These are phyloP conservation scores for Cercophora samala DNA, from an alignment of 495 filamentous ascomycete species.

Conservation along the genomic window DNA sequence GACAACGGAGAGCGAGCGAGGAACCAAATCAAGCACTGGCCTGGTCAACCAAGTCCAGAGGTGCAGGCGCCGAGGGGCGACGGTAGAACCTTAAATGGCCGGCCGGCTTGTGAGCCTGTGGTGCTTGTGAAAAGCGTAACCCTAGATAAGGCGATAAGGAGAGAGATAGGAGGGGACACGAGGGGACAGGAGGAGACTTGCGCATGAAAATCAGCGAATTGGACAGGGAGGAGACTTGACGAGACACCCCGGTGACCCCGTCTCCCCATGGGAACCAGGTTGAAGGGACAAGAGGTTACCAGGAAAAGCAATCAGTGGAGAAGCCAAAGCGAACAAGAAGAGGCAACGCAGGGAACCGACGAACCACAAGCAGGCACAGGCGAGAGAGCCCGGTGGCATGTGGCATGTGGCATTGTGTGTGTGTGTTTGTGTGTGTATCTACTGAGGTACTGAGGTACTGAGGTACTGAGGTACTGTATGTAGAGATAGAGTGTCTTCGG, in stretches of 20 bases:
- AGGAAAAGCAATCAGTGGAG: not conserved
- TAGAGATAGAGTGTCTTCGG: conserved; percentile 1
- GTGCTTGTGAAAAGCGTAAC: not conserved
- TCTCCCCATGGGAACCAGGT: not conserved
- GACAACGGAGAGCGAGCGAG: not conserved
- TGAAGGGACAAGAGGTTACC: not conserved
- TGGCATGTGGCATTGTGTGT: not conserved
- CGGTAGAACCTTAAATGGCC: conserved; percentile 2
- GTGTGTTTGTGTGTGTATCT: too few species aligned
- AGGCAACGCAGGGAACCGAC: not conserved
- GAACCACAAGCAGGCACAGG: conserved; percentile 3
- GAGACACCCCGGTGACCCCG: not conserved
- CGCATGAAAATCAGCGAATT: not conserved
- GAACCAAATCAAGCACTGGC: not conserved
- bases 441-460: not conserved
- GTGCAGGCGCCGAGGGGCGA: not conserved
- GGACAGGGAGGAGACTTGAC: not conserved
- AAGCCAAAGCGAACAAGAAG: not conserved
- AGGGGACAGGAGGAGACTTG: not conserved
- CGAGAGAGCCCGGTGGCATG: not conserved
- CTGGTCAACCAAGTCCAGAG: conserved; percentile 1
- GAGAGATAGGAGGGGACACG: not conserved
- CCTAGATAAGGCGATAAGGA: not conserved
- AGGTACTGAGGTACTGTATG: not conserved
- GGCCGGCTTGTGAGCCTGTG: not conserved